phyloP scores from a whole-genome alignment of 495 filamentous ascomycete genomes.

The Lasiosphaeriaceae sp. region DNA sequence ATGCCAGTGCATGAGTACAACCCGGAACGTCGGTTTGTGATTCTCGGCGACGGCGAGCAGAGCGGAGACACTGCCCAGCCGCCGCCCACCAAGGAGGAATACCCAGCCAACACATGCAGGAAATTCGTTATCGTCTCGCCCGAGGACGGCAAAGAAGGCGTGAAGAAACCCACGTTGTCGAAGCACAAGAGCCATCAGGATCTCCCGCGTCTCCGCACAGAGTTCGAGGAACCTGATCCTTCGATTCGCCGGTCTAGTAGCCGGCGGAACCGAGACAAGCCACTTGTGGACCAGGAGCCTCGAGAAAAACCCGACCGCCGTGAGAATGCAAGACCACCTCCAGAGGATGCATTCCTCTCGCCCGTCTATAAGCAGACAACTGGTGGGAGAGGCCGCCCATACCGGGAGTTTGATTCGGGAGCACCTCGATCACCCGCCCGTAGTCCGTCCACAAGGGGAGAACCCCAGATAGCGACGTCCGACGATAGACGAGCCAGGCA shows the following conservation, averaged over 20 bases:
- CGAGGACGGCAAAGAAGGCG: constrained; percentile 20
- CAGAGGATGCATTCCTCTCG: constrained; percentile 29
- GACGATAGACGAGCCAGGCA: constrained; percentile 18
- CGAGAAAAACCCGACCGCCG: constrained; percentile 3
- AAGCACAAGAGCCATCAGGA: constrained; percentile 37
- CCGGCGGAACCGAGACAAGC: constrained; percentile 21
- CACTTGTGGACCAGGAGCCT: constrained; percentile 17
- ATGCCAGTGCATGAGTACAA: constrained; percentile 40
- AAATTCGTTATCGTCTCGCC: constrained; percentile 28
- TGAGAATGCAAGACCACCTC: constrained; percentile 9
- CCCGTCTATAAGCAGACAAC: constrained; percentile 34
- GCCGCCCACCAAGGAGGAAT: constrained; percentile 25
- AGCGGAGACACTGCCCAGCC: background rate
- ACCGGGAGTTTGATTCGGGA: constrained; percentile 27
- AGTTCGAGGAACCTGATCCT: constrained; percentile 11
- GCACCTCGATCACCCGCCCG: constrained; percentile 4
- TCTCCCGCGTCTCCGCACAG: constrained; percentile 32
- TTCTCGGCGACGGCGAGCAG: constrained; percentile 25
- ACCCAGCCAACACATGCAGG: constrained; percentile 41
- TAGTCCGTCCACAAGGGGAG: constrained; percentile 15
- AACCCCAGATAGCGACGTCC: constrained; percentile 10
- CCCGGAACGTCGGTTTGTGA: constrained; percentile 45
- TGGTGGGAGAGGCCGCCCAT: constrained; percentile 36
- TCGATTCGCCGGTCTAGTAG: constrained; percentile 17
- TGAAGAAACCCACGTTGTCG: constrained; percentile 17